These are phyloP conservation scores for Talaromyces nanjingensis DNA, from an alignment of 495 filamentous ascomycete species.

Conservation along the genomic window DNA sequence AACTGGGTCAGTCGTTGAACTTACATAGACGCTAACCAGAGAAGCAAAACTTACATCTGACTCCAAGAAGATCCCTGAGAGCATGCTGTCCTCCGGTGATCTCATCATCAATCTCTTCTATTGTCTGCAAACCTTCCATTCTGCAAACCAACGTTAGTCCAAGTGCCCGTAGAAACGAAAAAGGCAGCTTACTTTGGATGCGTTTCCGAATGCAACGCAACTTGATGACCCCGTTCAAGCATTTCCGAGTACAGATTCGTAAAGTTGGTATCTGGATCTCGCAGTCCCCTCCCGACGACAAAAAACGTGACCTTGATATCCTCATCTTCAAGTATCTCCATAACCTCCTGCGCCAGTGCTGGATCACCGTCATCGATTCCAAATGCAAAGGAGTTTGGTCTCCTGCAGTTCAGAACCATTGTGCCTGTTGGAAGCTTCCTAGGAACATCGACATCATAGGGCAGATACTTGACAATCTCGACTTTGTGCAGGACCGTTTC, in stretches of 20 bases:
- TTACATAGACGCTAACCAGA: not conserved
- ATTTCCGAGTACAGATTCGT: conserved; percentile 61
- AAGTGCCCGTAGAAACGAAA: not conserved
- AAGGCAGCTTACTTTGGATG: conserved; percentile 50
- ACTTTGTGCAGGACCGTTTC: conserved; percentile 50
- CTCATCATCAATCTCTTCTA: conserved; percentile 62
- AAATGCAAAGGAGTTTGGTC: conserved; percentile 71
- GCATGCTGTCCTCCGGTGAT: conserved; percentile 55
- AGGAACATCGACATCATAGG: conserved; percentile 44
- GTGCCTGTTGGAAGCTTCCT: conserved; percentile 55
- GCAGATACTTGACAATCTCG: conserved; percentile 55
- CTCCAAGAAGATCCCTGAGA: conserved; percentile 43
- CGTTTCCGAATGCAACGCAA: conserved; percentile 67
- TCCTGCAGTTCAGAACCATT: conserved; percentile 58
- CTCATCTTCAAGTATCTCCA: conserved; percentile 57
- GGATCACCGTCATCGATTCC: conserved; percentile 76
- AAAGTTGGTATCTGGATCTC: conserved; percentile 53
- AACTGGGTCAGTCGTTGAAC: not conserved
- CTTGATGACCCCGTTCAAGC: conserved; percentile 60
- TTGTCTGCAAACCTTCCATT: conserved; percentile 56
- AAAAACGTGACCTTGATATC: conserved; percentile 70
- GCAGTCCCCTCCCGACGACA: conserved; percentile 60
- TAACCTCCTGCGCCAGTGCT: conserved; percentile 51
- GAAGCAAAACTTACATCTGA: conserved; percentile 24
- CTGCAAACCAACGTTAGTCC: conserved; percentile 12